Evolutionary conservation across 352 stramenopile species (phyloP), one percentile per base, ranked within the genome.

Genomic region (Phytopythium mirpurense): DNA sequence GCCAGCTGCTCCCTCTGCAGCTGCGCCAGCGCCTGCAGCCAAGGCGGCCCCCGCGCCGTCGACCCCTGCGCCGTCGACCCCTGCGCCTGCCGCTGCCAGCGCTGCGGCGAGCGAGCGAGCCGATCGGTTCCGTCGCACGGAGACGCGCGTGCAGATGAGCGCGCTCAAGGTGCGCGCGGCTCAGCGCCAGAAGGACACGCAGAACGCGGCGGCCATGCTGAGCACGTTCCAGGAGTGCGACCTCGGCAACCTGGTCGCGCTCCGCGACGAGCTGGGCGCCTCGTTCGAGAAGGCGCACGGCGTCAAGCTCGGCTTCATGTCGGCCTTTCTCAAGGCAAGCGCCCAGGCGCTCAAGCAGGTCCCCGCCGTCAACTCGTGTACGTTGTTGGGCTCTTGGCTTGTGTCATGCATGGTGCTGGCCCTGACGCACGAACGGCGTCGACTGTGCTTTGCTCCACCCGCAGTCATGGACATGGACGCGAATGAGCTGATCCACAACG

Each of bases 171-270:
- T 96, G 55, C 93, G 95, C 53, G 93, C 98, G 43, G 96, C 97
- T 14, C 71, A 97, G 54, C 86, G 97, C 44, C 83, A 99, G 47
- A 99, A 99, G 69, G 96, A 98, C 62, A 96, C 95, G 29, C 96
- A 99, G 83, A 99, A 99, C 75, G 95, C 90, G 23, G 95, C 96
- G 23, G 97, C 97, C 29, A 98, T 99, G 87, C 82, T 99, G 12
- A 98, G 96, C 18, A 99, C 97, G 42, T 99, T 99, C 83, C 96
- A 99, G 71, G 97, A 99, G 73, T 95, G 87, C 54, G 97, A 99
- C 67, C 90, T 99, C 77, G 83, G 88, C 42, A 95, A 93, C 51
- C 78, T 99, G n/a, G 96, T 98, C 57, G 93, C 93, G 60, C 64
- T 98, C 36, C 83, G 93, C 49, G 88, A 95, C 23, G 87, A 95